A percentile compares a stretch with the other conserved stretches of the same genome.
phyloP scores from a whole-genome alignment of 2,329 filamentous ascomycete species.

The Alternaria solani region DNA sequence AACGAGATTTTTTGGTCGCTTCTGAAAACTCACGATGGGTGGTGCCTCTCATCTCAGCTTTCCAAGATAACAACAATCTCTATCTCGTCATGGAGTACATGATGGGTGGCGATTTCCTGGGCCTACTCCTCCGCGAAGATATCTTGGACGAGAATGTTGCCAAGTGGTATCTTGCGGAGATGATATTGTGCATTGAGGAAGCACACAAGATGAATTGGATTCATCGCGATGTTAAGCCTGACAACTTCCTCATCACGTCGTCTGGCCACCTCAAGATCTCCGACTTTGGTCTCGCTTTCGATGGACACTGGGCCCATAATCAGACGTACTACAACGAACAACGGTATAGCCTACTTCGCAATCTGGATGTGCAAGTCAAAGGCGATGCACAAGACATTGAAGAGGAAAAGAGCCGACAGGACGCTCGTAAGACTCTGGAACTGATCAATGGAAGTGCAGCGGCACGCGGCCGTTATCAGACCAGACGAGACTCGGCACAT shows the following conservation, averaged over 20 bases:
- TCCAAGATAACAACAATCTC: conserved; percentile 83
- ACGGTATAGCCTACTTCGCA: conserved; percentile 79
- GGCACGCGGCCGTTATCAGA: conserved; percentile 26
- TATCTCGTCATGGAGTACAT: conserved; percentile 99
- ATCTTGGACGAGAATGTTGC: conserved; percentile 79
- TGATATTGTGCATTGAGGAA: conserved; percentile 94
- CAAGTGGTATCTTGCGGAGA: conserved; percentile 91
- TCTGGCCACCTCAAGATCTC: conserved; percentile 94
- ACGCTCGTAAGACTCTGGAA: conserved; percentile 61
- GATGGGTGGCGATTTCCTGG: conserved; percentile 94
- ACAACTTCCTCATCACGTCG: conserved; percentile 92
- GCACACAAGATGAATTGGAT: conserved; percentile 89
- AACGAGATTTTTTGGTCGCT: conserved; percentile 88
- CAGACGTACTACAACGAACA: conserved; percentile 86
- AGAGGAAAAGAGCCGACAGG: conserved; percentile 56
- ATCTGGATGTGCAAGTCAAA: conserved; percentile 74
- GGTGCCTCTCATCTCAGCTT: conserved; percentile 85
- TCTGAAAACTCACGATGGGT: conserved; percentile 92
- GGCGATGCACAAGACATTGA: conserved; percentile 77
- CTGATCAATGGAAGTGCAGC: conserved; percentile 46
- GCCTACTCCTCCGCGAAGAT: conserved; percentile 84
- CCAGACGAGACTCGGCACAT: conserved; percentile 33
- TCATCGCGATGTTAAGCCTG: conserved; percentile 94
- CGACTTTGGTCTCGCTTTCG: conserved; percentile 94
- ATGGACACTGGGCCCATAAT: conserved; percentile 94